phyloP scores from a whole-genome alignment of 1,284 basidiomycete genomes.

The Rhodotorula sp. region DNA sequence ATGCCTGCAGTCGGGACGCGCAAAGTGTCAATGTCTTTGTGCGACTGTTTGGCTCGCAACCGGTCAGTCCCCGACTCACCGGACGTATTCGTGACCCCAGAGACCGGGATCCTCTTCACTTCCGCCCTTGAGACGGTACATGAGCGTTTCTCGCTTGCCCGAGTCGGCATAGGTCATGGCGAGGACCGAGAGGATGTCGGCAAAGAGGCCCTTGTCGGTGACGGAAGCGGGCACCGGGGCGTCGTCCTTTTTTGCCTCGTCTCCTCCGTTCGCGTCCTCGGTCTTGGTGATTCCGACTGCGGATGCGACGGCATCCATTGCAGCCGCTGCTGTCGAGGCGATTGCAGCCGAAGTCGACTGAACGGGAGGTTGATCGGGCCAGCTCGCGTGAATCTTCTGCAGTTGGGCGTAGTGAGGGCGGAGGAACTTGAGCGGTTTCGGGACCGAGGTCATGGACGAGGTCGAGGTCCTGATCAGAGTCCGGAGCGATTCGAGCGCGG shows the following conservation, averaged over 20 bases:
- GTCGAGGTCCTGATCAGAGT: constrained; percentile 95
- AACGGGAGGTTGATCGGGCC: constrained; percentile 58
- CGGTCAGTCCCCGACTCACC: constrained; percentile 5
- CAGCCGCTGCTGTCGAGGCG: neutral
- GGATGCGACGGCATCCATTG: constrained; percentile 65
- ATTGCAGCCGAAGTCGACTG: constrained; percentile 14
- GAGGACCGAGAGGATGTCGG: constrained; percentile 97
- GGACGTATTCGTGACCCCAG: constrained; percentile 99
- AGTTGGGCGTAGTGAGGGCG: constrained; percentile 91
- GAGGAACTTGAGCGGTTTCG: constrained; percentile 98
- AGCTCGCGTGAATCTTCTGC: constrained; percentile 67
- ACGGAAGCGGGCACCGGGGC: constrained; percentile 13
- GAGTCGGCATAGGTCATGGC: constrained; percentile 99
- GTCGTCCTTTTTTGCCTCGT: constrained; percentile 2
- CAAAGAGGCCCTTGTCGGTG: constrained; percentile 74
- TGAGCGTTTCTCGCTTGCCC: constrained; percentile 87
- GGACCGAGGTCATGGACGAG: constrained; percentile 99
- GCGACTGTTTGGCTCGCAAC: neutral
- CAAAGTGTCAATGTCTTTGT: neutral
- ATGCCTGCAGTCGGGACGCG: constrained; percentile 54
- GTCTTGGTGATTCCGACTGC: constrained; percentile 24
- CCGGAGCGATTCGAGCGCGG: constrained; percentile 89
- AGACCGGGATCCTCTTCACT: constrained; percentile 82
- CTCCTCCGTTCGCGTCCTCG: neutral
- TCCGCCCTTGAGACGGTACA: constrained; percentile 81